Conservation (phyloP, 176 grass and related monocot species). For the Triticum monococcum region DNA sequence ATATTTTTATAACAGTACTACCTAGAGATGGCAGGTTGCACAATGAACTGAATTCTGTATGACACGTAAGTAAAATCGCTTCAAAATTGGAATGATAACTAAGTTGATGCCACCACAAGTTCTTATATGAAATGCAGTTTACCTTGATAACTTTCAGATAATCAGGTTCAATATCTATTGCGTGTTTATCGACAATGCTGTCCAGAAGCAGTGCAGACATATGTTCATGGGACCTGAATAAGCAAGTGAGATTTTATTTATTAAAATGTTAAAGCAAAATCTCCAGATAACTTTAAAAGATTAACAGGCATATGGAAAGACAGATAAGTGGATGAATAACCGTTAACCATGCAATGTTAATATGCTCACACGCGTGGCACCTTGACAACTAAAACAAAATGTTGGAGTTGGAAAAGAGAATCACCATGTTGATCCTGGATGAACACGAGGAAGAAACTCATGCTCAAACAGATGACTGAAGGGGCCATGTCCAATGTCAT, state of each 20-base stretch:
- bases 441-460: conserved; percentile 74
- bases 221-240: conserved; percentile 76
- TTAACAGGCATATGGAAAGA: neutral
- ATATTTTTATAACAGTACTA: neutral
- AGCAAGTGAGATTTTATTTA: conserved; percentile 15
- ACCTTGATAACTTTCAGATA: conserved; percentile 80
- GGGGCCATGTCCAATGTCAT: conserved; percentile 94
- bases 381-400: no score
- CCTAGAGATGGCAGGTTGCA: neutral
- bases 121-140: conserved; percentile 28
- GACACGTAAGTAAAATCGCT: neutral
- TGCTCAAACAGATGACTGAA: conserved; percentile 98
- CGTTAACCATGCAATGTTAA: neutral
- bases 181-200: conserved; percentile 78
- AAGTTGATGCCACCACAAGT: neutral
- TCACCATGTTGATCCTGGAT: conserved; percentile 78
- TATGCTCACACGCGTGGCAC: neutral
- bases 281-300: neutral
- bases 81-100: neutral
- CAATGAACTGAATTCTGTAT: neutral
- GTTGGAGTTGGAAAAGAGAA: neutral
- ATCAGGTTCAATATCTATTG: conserved; percentile 79
- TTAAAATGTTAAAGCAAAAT: neutral
- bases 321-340: neutral
- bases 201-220: conserved; percentile 87